phyloP scores from a whole-genome alignment of 805 yeast genomes.

The Yamadazyma sp. region DNA sequence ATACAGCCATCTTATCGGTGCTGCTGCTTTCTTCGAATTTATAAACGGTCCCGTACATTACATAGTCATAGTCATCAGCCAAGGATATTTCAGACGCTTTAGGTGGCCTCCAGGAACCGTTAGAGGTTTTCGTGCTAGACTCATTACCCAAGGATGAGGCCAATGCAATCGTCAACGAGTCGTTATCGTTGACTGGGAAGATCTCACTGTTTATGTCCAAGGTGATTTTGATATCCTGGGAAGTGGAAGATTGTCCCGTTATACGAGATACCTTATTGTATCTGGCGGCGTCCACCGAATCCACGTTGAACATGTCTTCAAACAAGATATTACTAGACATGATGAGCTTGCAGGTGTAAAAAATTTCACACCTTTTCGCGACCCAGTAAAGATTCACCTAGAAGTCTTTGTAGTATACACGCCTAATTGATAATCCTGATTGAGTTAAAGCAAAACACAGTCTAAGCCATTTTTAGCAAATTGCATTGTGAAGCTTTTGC shows the following conservation, averaged over 20 bases:
- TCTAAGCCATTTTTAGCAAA: too few species aligned
- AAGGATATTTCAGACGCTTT: conserved; percentile 78
- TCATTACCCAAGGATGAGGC: conserved; percentile 70
- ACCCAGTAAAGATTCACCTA: too few species aligned
- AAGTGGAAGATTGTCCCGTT: conserved; percentile 82
- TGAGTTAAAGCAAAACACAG: too few species aligned
- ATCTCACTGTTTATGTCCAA: conserved; percentile 89
- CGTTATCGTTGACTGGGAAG: conserved; percentile 77
- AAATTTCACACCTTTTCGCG: too few species aligned
- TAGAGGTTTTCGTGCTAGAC: conserved; percentile 42
- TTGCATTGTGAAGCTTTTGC: too few species aligned
- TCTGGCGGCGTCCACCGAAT: conserved; percentile 81
- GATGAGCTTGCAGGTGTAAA: too few species aligned
- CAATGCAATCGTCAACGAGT: conserved; percentile 79
- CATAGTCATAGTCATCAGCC: conserved; percentile 97
- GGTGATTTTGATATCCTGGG: conserved; percentile 76
- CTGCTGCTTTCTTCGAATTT: conserved; percentile 83
- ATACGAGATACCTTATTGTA: conserved; percentile 91
- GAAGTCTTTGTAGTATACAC: too few species aligned
- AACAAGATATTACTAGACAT: conserved; percentile 65
- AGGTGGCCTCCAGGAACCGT: conserved; percentile 82
- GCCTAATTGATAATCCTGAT: too few species aligned
- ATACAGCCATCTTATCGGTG: conserved; percentile 76
- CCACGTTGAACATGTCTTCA: conserved; percentile 88
- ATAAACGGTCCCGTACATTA: conserved; percentile 97